Base-by-base conservation (phyloP, 768 basidiomycete species). In the Suillus spraguei region DNA sequence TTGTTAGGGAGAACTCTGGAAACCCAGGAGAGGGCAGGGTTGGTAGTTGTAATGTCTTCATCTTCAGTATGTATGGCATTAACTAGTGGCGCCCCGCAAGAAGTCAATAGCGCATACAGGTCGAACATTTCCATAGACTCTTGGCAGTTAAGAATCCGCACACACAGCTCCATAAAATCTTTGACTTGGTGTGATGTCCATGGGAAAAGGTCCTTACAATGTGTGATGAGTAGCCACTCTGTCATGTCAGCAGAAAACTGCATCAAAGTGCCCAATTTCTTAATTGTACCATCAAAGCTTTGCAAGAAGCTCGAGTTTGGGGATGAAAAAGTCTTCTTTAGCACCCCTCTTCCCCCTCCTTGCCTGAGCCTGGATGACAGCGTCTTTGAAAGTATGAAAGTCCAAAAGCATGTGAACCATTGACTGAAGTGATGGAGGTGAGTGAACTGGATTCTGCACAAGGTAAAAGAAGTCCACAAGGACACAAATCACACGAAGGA, bases 241-340 rank as follows among this genome's bases (percentile, higher is more conserved):
- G 76, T 77, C 11, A 68, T 61, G 66, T 81, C 73, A 1, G 74
- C 72, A 49, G 76, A 73, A 70, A 70, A 78, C 58, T 80, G 74
- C 9, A 72, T 70, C 10, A 74, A 59, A 16, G 64, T 69, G 0
- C 80, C 79, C 41, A 69, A 70, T 14, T 50, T 11, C 60, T 59
- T 17, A 11, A 80, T 70, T 14, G 42, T 24, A 47, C 38, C 24
- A 10, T 14, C 10, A 20, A 60, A 60, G 50, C 72, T 76, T 35
- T 78, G 77, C 16, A 79, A n/a, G 59, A 24, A 77, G 69, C 54
- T 79, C 76, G 10, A 81, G 72, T 64, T 82, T 82, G 4, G 79
- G 80, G 46, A 82, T 81, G 24, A 73, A 59, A 16, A 60, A 60
- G 17, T 73, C 36, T 28, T 74, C 74, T 3, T 69, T 61, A 9